These are phyloP conservation scores for Pilasporangium apinafurcum DNA, from an alignment of 352 stramenopile genomes.

Conservation along the genomic window DNA sequence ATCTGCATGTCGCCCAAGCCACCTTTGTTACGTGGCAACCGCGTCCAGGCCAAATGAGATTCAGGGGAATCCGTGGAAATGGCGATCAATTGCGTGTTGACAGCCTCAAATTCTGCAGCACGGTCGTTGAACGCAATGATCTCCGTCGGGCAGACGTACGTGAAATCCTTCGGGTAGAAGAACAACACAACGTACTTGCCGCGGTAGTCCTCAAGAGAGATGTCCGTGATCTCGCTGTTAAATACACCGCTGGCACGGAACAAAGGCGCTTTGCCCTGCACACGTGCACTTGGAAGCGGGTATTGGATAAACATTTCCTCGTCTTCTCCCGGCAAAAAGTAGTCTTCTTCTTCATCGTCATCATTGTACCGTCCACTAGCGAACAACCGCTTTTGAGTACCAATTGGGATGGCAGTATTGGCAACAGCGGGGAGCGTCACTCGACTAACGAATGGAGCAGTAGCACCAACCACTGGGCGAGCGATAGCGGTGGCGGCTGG, in stretches of 20 bases:
- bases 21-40: conserved; percentile 84
- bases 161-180: conserved; percentile 91
- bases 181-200: conserved; percentile 89
- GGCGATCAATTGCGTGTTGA: conserved; percentile 87
- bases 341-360: conserved; percentile 47
- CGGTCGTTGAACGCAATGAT: conserved; percentile 90
- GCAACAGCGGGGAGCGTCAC: no score
- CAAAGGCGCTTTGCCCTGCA: conserved; percentile 56
- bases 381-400: conserved; percentile 35
- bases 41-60: conserved; percentile 88
- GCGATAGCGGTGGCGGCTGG: no score
- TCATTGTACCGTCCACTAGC: conserved; percentile 23
- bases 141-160: conserved; percentile 88
- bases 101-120: conserved; percentile 67
- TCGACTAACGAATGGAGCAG: no score
- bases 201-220: conserved; percentile 78
- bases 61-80: conserved; percentile 88
- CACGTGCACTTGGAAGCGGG: conserved; percentile 38
- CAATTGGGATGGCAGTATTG: no score
- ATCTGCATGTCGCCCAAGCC: conserved; percentile 92
- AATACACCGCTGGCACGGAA: conserved; percentile 77
- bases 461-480: no score
- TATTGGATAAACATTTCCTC: conserved; percentile 82
- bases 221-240: conserved; percentile 78
- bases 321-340: conserved; percentile 55